Base-by-base conservation (phyloP, 768 basidiomycete species). In the Amanita pseudoporphyria region DNA sequence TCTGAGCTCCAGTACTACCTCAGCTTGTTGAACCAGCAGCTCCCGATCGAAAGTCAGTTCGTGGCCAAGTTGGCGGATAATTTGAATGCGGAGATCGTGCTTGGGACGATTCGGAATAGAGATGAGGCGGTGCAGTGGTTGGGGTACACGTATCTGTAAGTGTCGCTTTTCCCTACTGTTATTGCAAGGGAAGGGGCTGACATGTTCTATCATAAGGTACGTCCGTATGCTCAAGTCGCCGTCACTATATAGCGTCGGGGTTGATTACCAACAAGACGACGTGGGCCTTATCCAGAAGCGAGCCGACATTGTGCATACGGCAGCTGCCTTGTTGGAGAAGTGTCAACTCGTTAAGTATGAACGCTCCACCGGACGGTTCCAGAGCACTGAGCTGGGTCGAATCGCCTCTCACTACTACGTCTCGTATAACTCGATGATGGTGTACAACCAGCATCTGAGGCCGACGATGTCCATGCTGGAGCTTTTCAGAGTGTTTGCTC, bases 121-220 rank as follows among this genome's bases (percentile, higher is more conserved):
- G 93, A 98, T 59, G 95, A 98, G 60, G 96, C 92, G 5, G 94
- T 97, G 1, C 90, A 96, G 60, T 98, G 94, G 95, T 68, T 96
- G 9, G 93, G 93, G 0, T 96, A 94, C 59, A 94, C 92, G 0
- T 97, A 94, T 64, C 62, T 93, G 86, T 91, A 60, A 58, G 86
- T 74, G 13, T n/a, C 22, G 44, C 22, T 45, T 22, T 48, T 18
- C 2, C n/a, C 2, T 9, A 1, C 13, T 37, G 19, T 7, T 7
- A 16, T n/a, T 22, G 32, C 18, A 9, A 14, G n/a, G 21, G 2
- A 4, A 37, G 13, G 7, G 9, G 4, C 32, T 37, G 6, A 36
- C 6, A 6, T 13, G 22, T n/a, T 24, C 4, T 33, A 36, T 55
- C 43, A 47, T 30, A 39, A 94, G 93, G 43, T 96, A 95, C 60